Evolutionary conservation across 2,329 filamentous ascomycete genomes (phyloP).

Genomic region (Fusarium sp.): DNA sequence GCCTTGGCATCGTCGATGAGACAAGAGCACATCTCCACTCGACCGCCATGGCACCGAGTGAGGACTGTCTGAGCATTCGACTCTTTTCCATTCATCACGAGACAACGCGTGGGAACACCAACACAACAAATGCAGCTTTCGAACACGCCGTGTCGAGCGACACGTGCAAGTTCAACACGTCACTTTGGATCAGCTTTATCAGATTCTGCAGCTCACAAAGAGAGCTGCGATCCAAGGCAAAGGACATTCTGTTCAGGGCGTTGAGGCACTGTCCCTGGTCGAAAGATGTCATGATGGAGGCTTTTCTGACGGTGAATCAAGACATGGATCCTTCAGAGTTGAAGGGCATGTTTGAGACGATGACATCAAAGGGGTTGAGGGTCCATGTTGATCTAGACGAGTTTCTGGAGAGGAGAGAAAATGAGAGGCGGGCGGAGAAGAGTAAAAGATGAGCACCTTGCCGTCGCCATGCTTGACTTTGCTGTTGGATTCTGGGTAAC

Average conservation of each 20-base stretch:
- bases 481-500: background rate
- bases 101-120: constrained; percentile 56
- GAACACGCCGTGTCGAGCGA: constrained; percentile 59
- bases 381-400: constrained; percentile 63
- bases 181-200: constrained; percentile 62
- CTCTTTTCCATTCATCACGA: constrained; percentile 64
- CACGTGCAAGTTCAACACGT: constrained; percentile 51
- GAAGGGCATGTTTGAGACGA: constrained; percentile 57
- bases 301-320: constrained; percentile 55
- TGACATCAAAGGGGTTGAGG: constrained; percentile 60
- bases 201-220: constrained; percentile 54
- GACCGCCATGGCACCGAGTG: constrained; percentile 54
- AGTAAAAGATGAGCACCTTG: constrained; percentile 5
- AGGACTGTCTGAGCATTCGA: constrained; percentile 56
- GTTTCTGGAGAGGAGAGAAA: constrained; percentile 52
- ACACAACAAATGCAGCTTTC: constrained; percentile 61
- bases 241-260: constrained; percentile 59
- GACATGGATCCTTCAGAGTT: constrained; percentile 60
- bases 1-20: constrained; percentile 78
- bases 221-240: constrained; percentile 53
- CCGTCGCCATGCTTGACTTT: background rate
- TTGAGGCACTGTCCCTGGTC: constrained; percentile 59
- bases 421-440: constrained; percentile 20
- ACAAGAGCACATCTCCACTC: constrained; percentile 72
- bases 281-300: constrained; percentile 61